These are phyloP conservation scores for Aureobasidium musti DNA, from an alignment of 2,329 filamentous ascomycete species.

Conservation along the genomic window DNA sequence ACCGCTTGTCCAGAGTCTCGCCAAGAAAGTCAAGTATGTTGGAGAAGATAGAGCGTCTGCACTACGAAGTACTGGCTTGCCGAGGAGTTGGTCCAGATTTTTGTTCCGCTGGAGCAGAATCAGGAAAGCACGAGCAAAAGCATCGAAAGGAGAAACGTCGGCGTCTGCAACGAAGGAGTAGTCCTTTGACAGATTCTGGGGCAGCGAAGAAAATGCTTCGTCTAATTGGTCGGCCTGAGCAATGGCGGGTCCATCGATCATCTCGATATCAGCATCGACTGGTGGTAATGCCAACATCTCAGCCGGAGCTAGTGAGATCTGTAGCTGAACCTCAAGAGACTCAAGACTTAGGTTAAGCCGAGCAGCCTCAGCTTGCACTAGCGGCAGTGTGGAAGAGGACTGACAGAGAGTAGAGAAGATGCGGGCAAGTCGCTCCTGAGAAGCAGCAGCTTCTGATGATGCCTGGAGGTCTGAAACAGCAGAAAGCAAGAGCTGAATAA, in stretches of 20 bases:
- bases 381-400: slow-evolving; percentile 46
- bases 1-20: slow-evolving; percentile 71
- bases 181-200: slow-evolving; percentile 1
- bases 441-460: neutral
- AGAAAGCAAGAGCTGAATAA: slow-evolving; percentile 16
- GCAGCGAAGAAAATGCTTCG: slow-evolving; percentile 4
- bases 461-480: neutral
- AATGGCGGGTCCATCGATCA: slow-evolving; percentile 46
- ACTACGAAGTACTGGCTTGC: slow-evolving; percentile 5
- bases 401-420: slow-evolving; percentile 41
- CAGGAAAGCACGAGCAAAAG: slow-evolving; percentile 28
- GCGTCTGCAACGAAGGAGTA: slow-evolving; percentile 30
- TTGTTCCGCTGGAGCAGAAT: slow-evolving; percentile 25
- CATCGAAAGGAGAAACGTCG: slow-evolving; percentile 25
- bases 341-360: slow-evolving; percentile 72
- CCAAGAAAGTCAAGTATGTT: slow-evolving; percentile 74
- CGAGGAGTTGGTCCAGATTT: slow-evolving; percentile 25
- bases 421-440: slow-evolving; percentile 40
- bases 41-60: slow-evolving; percentile 57
- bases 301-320: slow-evolving; percentile 64
- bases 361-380: slow-evolving; percentile 68
- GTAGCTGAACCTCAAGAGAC: slow-evolving; percentile 71
- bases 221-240: slow-evolving; percentile 10
- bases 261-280: slow-evolving; percentile 55
- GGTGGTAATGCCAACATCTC: slow-evolving; percentile 52